Percentiles rank a stretch among this genome's conserved stretches.
phyloP scores from a whole-genome alignment of 2,329 filamentous ascomycete genomes.

The Lojkania enalia region DNA sequence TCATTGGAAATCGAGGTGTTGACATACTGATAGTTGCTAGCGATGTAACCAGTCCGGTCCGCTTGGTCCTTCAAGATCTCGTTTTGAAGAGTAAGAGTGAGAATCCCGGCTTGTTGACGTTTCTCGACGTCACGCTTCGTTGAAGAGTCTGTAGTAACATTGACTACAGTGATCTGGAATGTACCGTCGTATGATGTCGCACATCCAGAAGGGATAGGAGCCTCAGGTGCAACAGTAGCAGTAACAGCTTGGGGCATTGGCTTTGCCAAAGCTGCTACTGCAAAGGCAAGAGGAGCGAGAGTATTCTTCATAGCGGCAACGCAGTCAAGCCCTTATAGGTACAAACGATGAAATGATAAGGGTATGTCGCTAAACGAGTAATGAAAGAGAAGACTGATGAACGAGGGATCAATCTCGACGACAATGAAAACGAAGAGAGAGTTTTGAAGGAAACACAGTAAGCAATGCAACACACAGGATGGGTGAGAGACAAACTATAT shows the following conservation, averaged over 20 bases:
- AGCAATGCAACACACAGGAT: constrained; percentile 2
- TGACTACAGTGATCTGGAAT: constrained; percentile 64
- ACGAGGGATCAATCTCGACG: constrained; percentile 42
- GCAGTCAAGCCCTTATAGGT: background rate
- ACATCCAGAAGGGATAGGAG: constrained; percentile 57
- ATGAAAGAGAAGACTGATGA: constrained; percentile 39
- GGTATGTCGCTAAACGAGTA: constrained; percentile 11
- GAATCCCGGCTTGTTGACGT: constrained; percentile 45
- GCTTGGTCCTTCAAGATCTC: constrained; percentile 68
- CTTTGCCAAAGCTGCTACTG: constrained; percentile 23
- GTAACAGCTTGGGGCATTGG: constrained; percentile 18
- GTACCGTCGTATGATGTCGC: constrained; percentile 53
- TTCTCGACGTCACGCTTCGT: constrained; percentile 30
- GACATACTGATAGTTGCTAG: constrained; percentile 69
- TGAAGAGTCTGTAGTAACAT: constrained; percentile 35
- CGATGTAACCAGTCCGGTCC: constrained; percentile 76
- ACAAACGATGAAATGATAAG: background rate
- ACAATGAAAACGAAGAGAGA: constrained; percentile 26
- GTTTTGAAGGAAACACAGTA: too few relatives aligned
- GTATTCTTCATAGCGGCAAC: constrained; percentile 30
- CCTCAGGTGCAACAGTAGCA: constrained; percentile 9
- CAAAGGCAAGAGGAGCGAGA: constrained; percentile 26
- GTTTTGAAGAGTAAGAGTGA: constrained; percentile 64
- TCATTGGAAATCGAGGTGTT: too few relatives aligned
- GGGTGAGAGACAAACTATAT: too few relatives aligned